phyloP scores from a whole-genome alignment of 1,284 basidiomycete species.

The Tremellales sp. region DNA sequence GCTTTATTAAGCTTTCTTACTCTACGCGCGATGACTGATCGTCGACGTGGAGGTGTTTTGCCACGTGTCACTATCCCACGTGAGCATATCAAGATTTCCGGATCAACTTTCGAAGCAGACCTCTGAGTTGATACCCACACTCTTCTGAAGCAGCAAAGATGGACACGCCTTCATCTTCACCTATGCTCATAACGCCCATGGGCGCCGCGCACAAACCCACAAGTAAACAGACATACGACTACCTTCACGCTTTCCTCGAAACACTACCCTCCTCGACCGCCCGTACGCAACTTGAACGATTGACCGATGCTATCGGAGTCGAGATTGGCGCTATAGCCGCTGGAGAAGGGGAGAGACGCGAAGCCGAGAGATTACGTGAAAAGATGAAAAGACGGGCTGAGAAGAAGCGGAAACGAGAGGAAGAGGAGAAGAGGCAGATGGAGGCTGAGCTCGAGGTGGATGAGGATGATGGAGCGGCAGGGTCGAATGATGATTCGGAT shows the following conservation, averaged over 20 bases:
- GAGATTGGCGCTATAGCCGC: conserved; percentile 37
- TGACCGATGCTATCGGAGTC: conserved; percentile 45
- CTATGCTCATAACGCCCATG: conserved; percentile 36
- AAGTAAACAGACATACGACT: conserved; percentile 24
- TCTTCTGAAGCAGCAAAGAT: conserved; percentile 12
- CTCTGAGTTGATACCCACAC: neutral
- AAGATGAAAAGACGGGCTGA: conserved; percentile 19
- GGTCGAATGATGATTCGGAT: conserved; percentile 22
- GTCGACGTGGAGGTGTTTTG: neutral
- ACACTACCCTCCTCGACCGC: conserved; percentile 24
- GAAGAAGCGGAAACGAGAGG: conserved; percentile 22
- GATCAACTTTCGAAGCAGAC: neutral
- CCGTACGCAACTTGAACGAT: conserved; percentile 44
- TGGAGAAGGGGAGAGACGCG: conserved; percentile 32
- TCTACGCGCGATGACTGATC: neutral
- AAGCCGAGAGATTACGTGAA: conserved; percentile 24
- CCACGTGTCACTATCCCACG: neutral
- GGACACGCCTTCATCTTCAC: conserved; percentile 44
- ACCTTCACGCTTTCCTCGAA: conserved; percentile 31
- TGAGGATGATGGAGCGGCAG: conserved; percentile 19
- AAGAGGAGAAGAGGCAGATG: conserved; percentile 12
- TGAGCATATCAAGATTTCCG: neutral
- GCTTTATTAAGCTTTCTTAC: neutral
- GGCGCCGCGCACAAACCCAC: conserved; percentile 26
- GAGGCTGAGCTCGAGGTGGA: conserved; percentile 20